These are phyloP conservation scores for Talaromyces atroroseus DNA, from an alignment of 2,329 filamentous ascomycete species.

Conservation along the genomic window DNA sequence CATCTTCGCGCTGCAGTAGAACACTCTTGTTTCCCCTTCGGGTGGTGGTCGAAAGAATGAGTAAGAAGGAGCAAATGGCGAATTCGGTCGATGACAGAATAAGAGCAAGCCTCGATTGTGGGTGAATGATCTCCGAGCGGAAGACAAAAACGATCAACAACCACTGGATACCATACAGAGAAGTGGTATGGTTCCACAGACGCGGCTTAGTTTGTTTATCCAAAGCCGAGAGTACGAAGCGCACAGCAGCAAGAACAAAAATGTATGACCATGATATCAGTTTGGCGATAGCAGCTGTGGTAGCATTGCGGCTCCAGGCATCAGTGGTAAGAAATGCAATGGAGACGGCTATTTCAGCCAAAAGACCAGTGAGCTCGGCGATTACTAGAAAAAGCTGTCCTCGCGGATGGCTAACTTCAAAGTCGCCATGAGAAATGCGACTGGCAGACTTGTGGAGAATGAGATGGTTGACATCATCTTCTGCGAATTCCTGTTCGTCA, in stretches of 20 bases:
- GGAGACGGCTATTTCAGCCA: constrained; percentile 66
- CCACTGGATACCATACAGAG: constrained; percentile 80
- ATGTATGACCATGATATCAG: constrained; percentile 77
- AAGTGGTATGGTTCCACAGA: constrained; percentile 89
- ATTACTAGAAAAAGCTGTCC: constrained; percentile 66
- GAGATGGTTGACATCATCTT: constrained; percentile 50
- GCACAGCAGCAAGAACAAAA: constrained; percentile 64
- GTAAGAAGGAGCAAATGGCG: constrained; percentile 65
- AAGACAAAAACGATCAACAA: constrained; percentile 69
- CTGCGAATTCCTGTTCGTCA: constrained; percentile 53
- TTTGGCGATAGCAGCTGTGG: constrained; percentile 58
- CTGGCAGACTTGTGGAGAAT: constrained; percentile 52
- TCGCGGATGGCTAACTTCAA: constrained; percentile 67
- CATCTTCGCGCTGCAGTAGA: constrained; percentile 80
- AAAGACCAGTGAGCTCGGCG: constrained; percentile 69
- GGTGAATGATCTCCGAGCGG: constrained; percentile 78
- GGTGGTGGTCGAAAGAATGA: constrained; percentile 70
- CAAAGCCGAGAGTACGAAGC: constrained; percentile 58
- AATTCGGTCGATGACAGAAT: constrained; percentile 70
- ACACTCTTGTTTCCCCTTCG: constrained; percentile 90
- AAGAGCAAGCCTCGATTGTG: constrained; percentile 57
- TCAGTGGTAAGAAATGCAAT: constrained; percentile 57
- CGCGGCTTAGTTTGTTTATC: constrained; percentile 63
- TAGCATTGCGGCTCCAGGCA: constrained; percentile 55
- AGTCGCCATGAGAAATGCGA: constrained; percentile 43